phyloP scores from a whole-genome alignment of 2,329 filamentous ascomycete species.

The Iodosphaeria phyllophila region DNA sequence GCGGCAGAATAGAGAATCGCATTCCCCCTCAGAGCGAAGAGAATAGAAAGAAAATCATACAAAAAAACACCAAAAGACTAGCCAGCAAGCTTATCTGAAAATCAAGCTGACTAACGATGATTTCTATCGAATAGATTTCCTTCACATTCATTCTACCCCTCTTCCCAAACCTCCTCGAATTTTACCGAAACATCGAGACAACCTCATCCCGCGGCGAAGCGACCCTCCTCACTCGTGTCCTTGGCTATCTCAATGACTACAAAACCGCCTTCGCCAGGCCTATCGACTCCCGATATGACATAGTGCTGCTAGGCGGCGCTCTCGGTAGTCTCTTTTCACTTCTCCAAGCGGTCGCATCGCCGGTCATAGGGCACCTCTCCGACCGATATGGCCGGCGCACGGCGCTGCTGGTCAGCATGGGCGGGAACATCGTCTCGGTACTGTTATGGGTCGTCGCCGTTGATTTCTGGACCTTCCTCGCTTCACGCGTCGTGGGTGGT shows the following conservation, averaged over 20 bases:
- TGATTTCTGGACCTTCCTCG: slow-evolving; percentile 89
- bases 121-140: slow-evolving; percentile 48
- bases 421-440: slow-evolving; percentile 81
- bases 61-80: slow-evolving; percentile 1
- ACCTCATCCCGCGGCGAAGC: slow-evolving; percentile 23
- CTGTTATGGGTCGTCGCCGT: slow-evolving; percentile 85
- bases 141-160: slow-evolving; percentile 97
- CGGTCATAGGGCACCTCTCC: slow-evolving; percentile 74
- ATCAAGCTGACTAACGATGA: not conserved
- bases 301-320: slow-evolving; percentile 83
- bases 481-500: slow-evolving; percentile 81
- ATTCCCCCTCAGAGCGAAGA: too few relatives aligned
- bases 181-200: slow-evolving; percentile 84
- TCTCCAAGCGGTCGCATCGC: slow-evolving; percentile 81
- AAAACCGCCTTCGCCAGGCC: slow-evolving; percentile 83
- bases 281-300: slow-evolving; percentile 93
- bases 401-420: slow-evolving; percentile 80
- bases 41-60: too few relatives aligned
- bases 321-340: slow-evolving; percentile 83
- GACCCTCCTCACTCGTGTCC: slow-evolving; percentile 55
- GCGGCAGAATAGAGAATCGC: too few relatives aligned
- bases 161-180: slow-evolving; percentile 86
- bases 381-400: slow-evolving; percentile 76
- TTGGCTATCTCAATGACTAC: slow-evolving; percentile 78
- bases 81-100: not conserved